Evolutionary conservation across 768 basidiomycete genomes (phyloP).

Genomic region (Pluteus cervinus): DNA sequence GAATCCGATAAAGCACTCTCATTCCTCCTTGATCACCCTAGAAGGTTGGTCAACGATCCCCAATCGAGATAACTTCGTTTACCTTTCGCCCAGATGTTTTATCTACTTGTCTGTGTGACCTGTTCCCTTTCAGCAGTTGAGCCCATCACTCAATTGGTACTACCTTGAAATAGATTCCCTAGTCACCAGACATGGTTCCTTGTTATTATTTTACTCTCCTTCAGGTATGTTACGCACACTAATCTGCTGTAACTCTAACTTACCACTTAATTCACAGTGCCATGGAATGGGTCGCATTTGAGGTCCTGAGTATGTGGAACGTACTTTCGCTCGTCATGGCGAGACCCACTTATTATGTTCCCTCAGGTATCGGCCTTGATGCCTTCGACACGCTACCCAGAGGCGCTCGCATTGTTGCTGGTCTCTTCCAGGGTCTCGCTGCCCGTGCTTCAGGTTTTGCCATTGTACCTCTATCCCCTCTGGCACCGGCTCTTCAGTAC

Average conservation of each 20-base stretch:
- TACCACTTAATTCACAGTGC: conserved; percentile 26
- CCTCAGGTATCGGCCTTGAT: conserved; percentile 33
- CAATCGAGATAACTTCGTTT: neutral
- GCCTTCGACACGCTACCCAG: conserved; percentile 30
- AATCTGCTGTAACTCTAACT: neutral
- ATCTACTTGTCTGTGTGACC: conserved; percentile 42
- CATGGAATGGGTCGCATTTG: conserved; percentile 68
- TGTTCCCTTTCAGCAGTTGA: neutral
- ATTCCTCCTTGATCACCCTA: conserved; percentile 75
- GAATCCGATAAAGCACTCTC: conserved; percentile 48
- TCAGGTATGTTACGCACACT: conserved; percentile 39
- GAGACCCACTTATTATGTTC: neutral
- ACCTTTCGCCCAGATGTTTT: conserved; percentile 39
- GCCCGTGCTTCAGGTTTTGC: conserved; percentile 48
- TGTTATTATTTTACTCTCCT: conserved; percentile 41
- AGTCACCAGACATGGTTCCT: conserved; percentile 76
- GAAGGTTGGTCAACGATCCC: conserved; percentile 35
- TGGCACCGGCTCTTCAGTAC: conserved; percentile 69
- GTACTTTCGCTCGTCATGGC: neutral
- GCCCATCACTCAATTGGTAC: neutral
- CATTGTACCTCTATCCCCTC: conserved; percentile 36
- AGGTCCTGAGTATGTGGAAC: conserved; percentile 45
- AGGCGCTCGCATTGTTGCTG: conserved; percentile 34
- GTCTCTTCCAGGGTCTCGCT: conserved; percentile 50
- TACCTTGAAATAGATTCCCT: conserved; percentile 41